These are phyloP conservation scores for Volvox africanus DNA, from an alignment of 139 green algal species.

Conservation along the genomic window DNA sequence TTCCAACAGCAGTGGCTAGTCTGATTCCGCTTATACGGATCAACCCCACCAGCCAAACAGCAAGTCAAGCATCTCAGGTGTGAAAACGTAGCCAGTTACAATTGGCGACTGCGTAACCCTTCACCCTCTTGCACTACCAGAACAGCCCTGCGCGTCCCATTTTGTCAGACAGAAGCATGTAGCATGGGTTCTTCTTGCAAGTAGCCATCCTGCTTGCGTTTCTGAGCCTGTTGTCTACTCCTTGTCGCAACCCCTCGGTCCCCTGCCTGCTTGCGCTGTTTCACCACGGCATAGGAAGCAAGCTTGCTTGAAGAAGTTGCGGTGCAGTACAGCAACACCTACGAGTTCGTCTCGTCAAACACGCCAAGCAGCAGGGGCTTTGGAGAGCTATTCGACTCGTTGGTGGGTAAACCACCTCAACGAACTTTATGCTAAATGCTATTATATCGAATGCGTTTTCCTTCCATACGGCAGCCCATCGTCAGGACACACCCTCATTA, in stretches of 20 bases:
- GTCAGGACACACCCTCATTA: no score
- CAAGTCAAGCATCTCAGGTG: conserved; percentile 42
- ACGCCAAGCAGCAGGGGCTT: conserved; percentile 40
- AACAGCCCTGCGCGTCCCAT: no score
- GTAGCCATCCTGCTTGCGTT: no score
- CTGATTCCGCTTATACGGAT: conserved; percentile 39
- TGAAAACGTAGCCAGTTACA: background rate
- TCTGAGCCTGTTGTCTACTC: no score
- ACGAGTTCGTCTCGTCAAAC: conserved; percentile 53
- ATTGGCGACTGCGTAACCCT: no score
- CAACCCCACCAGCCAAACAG: conserved; percentile 42
- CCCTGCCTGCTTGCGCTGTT: background rate
- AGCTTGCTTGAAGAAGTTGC: conserved; percentile 64
- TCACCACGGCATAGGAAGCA: conserved; percentile 38
- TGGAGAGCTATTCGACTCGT: conserved; percentile 49
- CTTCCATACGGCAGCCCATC: no score
- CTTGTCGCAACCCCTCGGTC: no score
- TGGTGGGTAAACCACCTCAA: conserved; percentile 42
- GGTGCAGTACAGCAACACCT: conserved; percentile 52
- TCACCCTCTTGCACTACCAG: no score
- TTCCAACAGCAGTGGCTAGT: background rate
- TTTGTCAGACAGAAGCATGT: no score
- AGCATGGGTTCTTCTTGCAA: no score
- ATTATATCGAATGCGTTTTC: no score
- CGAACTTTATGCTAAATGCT: no score